Conservation (phyloP, 2,329 filamentous ascomycete species). For the Diaporthe sp. region DNA sequence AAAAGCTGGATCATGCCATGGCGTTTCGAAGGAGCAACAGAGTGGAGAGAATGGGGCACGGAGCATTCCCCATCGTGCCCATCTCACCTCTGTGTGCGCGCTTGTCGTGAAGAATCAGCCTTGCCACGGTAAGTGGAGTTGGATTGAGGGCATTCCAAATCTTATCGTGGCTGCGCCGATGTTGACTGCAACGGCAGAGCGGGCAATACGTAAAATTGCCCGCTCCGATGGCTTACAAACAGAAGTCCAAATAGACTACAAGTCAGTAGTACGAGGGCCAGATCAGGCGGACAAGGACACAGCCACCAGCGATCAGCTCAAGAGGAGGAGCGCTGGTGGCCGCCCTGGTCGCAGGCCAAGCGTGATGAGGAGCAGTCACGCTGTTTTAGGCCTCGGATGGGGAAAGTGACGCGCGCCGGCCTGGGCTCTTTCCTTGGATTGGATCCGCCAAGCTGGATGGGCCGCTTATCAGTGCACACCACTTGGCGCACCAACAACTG, state of each 20-base stretch:
- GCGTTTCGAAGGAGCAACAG: conserved; percentile 12
- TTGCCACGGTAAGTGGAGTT: neutral
- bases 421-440: conserved; percentile 8
- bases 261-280: conserved; percentile 25
- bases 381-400: conserved; percentile 27
- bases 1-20: conserved; percentile 6
- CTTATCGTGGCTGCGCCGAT: neutral
- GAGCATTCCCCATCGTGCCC: neutral
- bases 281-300: neutral
- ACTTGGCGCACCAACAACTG: neutral
- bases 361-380: conserved; percentile 9
- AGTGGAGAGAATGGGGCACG: conserved; percentile 1
- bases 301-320: conserved; percentile 29
- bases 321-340: neutral
- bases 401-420: conserved; percentile 10
- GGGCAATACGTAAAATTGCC: neutral
- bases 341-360: conserved; percentile 4
- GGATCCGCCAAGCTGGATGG: neutral
- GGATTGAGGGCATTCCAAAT: conserved; percentile 25
- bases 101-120: neutral
- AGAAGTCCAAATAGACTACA: neutral
- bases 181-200: neutral
- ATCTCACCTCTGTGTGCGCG: neutral
- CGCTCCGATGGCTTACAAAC: neutral
- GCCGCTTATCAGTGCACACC: neutral